These are phyloP conservation scores for Fraxinus paxiana DNA, from an alignment of 305 asterid genomes.

Conservation along the genomic window DNA sequence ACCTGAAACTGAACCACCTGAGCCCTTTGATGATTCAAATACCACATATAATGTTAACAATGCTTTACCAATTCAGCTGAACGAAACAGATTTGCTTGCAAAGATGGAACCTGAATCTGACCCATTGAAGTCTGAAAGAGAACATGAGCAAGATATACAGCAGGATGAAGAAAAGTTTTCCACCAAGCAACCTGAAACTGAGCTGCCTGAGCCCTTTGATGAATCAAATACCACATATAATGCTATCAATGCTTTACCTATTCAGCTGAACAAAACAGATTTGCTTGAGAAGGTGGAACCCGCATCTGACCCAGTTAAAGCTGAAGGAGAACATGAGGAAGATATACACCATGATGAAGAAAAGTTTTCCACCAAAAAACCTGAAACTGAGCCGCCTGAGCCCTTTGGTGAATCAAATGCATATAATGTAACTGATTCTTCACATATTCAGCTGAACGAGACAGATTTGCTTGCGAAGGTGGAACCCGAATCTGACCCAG, in stretches of 20 bases:
- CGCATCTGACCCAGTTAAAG: slow-evolving; percentile 26
- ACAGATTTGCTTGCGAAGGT: slow-evolving; percentile 27
- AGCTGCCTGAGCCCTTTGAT: slow-evolving; percentile 32
- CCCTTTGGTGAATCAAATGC: slow-evolving; percentile 33
- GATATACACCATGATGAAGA: slow-evolving; percentile 29
- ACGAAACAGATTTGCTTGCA: slow-evolving; percentile 27
- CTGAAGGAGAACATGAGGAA: slow-evolving; percentile 33
- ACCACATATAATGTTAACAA: slow-evolving; percentile 24
- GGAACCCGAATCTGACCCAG: slow-evolving; percentile 31
- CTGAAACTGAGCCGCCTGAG: slow-evolving; percentile 42
- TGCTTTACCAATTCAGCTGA: slow-evolving; percentile 31
- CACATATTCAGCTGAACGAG: slow-evolving; percentile 31
- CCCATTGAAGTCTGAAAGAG: slow-evolving; percentile 32
- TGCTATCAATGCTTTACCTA: slow-evolving; percentile 31
- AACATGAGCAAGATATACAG: slow-evolving; percentile 29
- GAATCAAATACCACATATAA: slow-evolving; percentile 27
- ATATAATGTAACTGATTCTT: slow-evolving; percentile 27
- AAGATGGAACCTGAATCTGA: slow-evolving; percentile 33
- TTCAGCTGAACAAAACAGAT: slow-evolving; percentile 31
- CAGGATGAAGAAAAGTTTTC: slow-evolving; percentile 19
- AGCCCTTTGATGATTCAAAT: slow-evolving; percentile 34
- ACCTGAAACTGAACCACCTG: slow-evolving; percentile 41
- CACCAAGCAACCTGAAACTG: slow-evolving; percentile 43
- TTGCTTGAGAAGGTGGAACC: slow-evolving; percentile 32
- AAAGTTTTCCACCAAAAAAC: slow-evolving; percentile 25